These are phyloP conservation scores for Atkinsonella hypoxylon DNA, from an alignment of 2,329 filamentous ascomycete species.

Conservation along the genomic window DNA sequence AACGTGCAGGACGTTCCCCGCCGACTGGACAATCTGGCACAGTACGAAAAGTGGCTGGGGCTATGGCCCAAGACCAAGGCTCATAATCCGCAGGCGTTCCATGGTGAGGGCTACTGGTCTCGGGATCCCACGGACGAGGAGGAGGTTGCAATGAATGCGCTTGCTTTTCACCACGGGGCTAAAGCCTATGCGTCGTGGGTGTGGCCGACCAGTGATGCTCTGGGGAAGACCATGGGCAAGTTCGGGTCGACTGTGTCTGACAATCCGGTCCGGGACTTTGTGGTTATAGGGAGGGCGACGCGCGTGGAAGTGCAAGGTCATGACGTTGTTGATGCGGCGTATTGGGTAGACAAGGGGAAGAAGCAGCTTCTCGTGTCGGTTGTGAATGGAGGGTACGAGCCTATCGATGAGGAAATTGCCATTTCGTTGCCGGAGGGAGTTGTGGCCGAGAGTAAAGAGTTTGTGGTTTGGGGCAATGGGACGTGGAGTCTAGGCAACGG, in stretches of 20 bases:
- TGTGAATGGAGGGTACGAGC: slow-evolving; percentile 13
- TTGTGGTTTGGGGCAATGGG: slow-evolving; percentile 12
- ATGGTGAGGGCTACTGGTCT: slow-evolving; percentile 35
- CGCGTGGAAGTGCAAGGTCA: slow-evolving; percentile 2
- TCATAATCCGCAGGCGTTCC: slow-evolving; percentile 35
- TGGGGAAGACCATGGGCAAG: slow-evolving; percentile 26
- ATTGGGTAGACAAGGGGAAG: slow-evolving; percentile 9
- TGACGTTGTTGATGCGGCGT: slow-evolving; percentile 12
- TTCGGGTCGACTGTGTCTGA: slow-evolving; percentile 26
- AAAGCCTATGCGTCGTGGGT: slow-evolving; percentile 33
- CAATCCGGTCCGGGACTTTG: slow-evolving; percentile 25
- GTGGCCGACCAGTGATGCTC: slow-evolving; percentile 25
- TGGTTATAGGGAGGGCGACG: slow-evolving; percentile 21
- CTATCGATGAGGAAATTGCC: slow-evolving; percentile 6
- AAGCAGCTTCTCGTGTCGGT: slow-evolving; percentile 11
- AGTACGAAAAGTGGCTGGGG: slow-evolving; percentile 29
- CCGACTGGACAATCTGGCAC: slow-evolving; percentile 26
- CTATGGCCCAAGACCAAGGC: slow-evolving; percentile 30
- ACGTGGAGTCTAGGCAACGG: slow-evolving; percentile 8
- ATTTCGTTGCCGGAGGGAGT: slow-evolving; percentile 10
- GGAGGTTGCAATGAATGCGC: slow-evolving; percentile 30
- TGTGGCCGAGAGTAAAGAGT: slow-evolving; percentile 4
- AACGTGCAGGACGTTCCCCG: slow-evolving; percentile 37
- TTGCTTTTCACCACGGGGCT: slow-evolving; percentile 34
- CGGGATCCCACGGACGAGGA: slow-evolving; percentile 32